Evolutionary conservation across 1,284 basidiomycete genomes (phyloP).

Genomic region (Pascua guehoae): DNA sequence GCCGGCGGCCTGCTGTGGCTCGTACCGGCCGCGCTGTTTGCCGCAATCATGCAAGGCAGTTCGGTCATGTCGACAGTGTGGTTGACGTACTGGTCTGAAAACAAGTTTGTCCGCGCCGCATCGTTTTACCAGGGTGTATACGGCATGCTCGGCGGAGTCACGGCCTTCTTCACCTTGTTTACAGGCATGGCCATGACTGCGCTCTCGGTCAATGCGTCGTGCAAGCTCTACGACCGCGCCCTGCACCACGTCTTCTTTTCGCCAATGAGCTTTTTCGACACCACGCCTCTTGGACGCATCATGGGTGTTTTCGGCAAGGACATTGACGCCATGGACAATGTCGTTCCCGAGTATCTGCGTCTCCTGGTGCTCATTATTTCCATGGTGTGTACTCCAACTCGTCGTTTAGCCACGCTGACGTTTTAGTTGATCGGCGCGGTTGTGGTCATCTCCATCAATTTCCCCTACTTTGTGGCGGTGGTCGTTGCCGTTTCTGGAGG

Average conservation of each 20-base stretch:
- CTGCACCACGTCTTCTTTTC: constrained; percentile 61
- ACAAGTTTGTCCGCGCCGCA: constrained; percentile 34
- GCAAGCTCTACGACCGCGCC: constrained; percentile 58
- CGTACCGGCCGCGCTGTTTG: constrained; percentile 6
- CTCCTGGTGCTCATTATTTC: background rate
- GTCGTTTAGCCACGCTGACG: constrained; percentile 11
- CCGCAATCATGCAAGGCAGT: constrained; percentile 9
- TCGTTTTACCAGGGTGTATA: constrained; percentile 71
- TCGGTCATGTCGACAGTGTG: constrained; percentile 16
- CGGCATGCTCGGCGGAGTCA: constrained; percentile 56
- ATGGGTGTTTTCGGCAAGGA: constrained; percentile 60
- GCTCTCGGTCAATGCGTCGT: constrained; percentile 59
- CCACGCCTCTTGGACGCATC: constrained; percentile 63
- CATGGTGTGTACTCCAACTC: background rate
- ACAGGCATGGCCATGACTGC: constrained; percentile 59
- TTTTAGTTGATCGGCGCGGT: constrained; percentile 8
- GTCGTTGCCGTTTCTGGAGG: constrained; percentile 55
- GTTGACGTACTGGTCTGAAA: constrained; percentile 61
- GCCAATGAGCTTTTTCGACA: constrained; percentile 68
- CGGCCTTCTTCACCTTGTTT: constrained; percentile 61
- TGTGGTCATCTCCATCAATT: constrained; percentile 21
- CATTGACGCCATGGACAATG: constrained; percentile 18
- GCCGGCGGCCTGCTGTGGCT: constrained; percentile 19
- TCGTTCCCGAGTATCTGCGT: constrained; percentile 1
- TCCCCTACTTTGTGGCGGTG: constrained; percentile 22